phyloP scores from a whole-genome alignment of 768 basidiomycete species.

The Termitomyces eurrhizus region DNA sequence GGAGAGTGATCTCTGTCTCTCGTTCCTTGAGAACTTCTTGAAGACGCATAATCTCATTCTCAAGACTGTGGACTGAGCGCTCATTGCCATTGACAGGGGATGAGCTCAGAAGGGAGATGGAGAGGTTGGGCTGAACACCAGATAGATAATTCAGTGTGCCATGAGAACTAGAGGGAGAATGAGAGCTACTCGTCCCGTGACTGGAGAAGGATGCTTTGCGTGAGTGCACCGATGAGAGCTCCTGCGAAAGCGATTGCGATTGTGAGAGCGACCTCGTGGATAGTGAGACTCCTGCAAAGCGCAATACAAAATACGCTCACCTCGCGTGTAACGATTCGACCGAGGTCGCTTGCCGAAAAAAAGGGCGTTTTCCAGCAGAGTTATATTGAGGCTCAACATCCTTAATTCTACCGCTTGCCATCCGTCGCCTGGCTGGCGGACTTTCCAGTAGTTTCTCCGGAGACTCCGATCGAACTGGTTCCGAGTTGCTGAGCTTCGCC shows the following conservation, averaged over 20 bases:
- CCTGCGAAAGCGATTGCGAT: conserved; percentile 97
- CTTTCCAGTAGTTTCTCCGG: conserved; percentile 41
- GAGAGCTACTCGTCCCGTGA: conserved; percentile 63
- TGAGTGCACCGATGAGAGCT: conserved; percentile 84
- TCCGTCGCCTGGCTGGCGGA: conserved; percentile 46
- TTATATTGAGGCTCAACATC: conserved; percentile 47
- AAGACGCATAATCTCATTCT: conserved; percentile 93
- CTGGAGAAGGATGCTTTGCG: conserved; percentile 81
- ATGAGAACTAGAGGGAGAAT: conserved; percentile 60
- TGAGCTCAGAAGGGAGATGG: conserved; percentile 49
- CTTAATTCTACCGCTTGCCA: conserved; percentile 43
- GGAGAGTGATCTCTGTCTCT: conserved; percentile 80
- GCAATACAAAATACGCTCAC: conserved; percentile 31
- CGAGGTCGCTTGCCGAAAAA: conserved; percentile 87
- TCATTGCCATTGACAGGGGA: conserved; percentile 40
- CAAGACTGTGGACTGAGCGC: conserved; percentile 79
- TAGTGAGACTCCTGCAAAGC: conserved; percentile 9
- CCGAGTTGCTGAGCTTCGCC: conserved; percentile 59
- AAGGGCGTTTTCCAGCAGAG: conserved; percentile 59
- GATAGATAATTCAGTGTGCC: conserved; percentile 19
- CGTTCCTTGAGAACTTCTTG: conserved; percentile 90
- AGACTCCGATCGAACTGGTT: conserved; percentile 31
- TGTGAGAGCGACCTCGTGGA: conserved; percentile 78
- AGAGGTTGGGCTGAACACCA: conserved; percentile 49
- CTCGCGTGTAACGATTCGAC: conserved; percentile 86